Percentiles rank a stretch among this genome's conserved stretches.
phyloP scores from a whole-genome alignment of 306 rosid genomes.

The Ceratonia siliqua region DNA sequence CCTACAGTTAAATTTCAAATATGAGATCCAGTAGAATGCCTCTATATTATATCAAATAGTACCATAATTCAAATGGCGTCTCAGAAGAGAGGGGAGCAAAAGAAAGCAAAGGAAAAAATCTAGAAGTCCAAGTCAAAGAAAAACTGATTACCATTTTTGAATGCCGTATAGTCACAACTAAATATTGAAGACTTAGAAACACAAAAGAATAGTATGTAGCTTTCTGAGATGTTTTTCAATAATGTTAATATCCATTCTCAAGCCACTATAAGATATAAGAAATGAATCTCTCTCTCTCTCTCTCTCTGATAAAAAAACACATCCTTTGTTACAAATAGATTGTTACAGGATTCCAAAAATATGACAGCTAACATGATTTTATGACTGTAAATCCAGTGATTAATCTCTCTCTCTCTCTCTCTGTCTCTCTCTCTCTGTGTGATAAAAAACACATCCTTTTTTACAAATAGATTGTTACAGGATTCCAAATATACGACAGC shows the following conservation, averaged over 20 bases:
- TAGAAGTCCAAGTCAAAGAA: not conserved
- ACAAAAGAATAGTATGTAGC: not conserved
- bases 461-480: not conserved
- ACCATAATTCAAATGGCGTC: slow-evolving; percentile 23
- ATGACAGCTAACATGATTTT: not conserved
- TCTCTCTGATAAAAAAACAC: not conserved
- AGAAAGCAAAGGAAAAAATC: not conserved
- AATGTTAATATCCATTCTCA: not conserved
- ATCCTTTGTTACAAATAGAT: not conserved
- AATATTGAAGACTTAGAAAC: not conserved
- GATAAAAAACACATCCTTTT: not conserved
- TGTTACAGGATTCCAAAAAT: not conserved
- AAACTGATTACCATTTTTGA: not conserved
- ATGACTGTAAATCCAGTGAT: not conserved
- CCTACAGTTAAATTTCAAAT: slow-evolving; percentile 56
- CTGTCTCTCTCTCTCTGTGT: not conserved
- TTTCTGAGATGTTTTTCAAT: not conserved
- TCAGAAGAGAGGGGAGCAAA: not conserved
- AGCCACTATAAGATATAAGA: not conserved
- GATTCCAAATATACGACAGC: not conserved
- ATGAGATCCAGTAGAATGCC: slow-evolving; percentile 28
- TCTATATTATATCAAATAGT: not conserved
- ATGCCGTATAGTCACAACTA: not conserved
- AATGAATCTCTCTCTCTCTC: not conserved
- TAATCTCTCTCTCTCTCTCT: not conserved